These are phyloP conservation scores for Phanerodontia chrysosporium DNA, from an alignment of 768 basidiomycete species.

Conservation along the genomic window DNA sequence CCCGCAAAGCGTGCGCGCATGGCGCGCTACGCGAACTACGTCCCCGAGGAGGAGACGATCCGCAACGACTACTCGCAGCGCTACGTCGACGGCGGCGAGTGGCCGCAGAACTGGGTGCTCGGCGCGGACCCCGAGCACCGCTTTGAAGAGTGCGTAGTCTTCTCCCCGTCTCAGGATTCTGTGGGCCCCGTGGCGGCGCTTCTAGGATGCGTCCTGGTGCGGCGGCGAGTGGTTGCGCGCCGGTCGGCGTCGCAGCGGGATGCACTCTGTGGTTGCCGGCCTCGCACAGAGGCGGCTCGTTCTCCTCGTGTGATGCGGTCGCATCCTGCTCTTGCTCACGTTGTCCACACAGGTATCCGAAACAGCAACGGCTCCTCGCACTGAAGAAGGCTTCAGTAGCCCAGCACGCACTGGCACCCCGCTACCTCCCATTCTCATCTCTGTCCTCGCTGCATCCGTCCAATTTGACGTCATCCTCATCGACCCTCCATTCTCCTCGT, in stretches of 20 bases:
- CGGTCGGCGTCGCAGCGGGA: background rate
- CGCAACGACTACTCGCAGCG: constrained; percentile 91
- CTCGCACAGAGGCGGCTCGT: background rate
- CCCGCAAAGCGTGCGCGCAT: constrained; percentile 73
- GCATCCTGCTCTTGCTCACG: background rate
- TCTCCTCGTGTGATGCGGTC: background rate
- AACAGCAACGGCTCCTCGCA: constrained; percentile 78
- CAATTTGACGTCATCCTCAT: constrained; percentile 92
- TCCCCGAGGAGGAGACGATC: constrained; percentile 93
- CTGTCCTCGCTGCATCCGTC: constrained; percentile 52
- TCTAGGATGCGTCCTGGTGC: background rate
- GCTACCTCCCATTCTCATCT: constrained; percentile 61
- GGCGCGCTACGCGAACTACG: constrained; percentile 72
- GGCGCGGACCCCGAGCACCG: constrained; percentile 85
- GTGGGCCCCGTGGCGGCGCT: background rate
- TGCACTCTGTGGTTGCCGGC: background rate
- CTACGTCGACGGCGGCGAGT: constrained; percentile 88
- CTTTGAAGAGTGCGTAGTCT: constrained; percentile 86
- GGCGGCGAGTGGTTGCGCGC: background rate
- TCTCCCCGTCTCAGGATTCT: background rate
- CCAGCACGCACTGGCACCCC: constrained; percentile 64
- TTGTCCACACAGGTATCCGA: constrained; percentile 73
- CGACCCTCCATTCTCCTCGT: constrained; percentile 84
- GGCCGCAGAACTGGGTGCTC: constrained; percentile 91
- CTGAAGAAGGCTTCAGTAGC: constrained; percentile 81